Conservation (phyloP, 768 basidiomycete genomes). For the Boletus barrowsii region DNA sequence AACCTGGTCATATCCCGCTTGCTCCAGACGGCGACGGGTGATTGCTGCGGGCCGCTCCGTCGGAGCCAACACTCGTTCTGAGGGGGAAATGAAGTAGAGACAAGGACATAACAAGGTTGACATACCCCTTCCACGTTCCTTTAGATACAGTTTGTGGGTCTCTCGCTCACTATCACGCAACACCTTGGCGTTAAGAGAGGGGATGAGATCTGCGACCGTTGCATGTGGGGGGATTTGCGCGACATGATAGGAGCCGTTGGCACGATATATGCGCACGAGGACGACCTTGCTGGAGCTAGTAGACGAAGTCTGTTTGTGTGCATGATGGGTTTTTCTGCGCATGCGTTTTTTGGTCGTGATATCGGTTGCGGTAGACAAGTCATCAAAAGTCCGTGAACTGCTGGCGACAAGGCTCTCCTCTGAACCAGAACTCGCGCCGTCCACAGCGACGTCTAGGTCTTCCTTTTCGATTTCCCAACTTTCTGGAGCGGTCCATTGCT, state of each 20-base stretch:
- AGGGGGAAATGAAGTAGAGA: background rate
- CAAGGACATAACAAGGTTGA: background rate
- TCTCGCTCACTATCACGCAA: constrained; percentile 49
- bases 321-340: constrained; percentile 24
- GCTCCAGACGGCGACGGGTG: constrained; percentile 76
- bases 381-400: constrained; percentile 17
- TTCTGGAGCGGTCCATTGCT: constrained; percentile 67
- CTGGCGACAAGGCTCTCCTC: constrained; percentile 27
- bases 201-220: constrained; percentile 66
- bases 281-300: constrained; percentile 32
- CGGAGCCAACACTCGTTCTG: constrained; percentile 80
- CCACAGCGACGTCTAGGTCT: constrained; percentile 35
- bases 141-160: constrained; percentile 68
- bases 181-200: constrained; percentile 58
- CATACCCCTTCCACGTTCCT: constrained; percentile 73
- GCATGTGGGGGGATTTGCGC: constrained; percentile 59
- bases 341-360: constrained; percentile 16
- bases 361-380: constrained; percentile 12
- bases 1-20: constrained; percentile 82
- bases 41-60: constrained; percentile 85
- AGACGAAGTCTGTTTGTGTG: constrained; percentile 17
- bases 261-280: constrained; percentile 73
- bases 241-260: constrained; percentile 69
- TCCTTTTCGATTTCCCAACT: constrained; percentile 71
- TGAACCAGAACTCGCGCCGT: constrained; percentile 41